These are phyloP conservation scores for Magnolia kwangsiensis DNA, from an alignment of 164 flowering plant species.

Conservation along the genomic window DNA sequence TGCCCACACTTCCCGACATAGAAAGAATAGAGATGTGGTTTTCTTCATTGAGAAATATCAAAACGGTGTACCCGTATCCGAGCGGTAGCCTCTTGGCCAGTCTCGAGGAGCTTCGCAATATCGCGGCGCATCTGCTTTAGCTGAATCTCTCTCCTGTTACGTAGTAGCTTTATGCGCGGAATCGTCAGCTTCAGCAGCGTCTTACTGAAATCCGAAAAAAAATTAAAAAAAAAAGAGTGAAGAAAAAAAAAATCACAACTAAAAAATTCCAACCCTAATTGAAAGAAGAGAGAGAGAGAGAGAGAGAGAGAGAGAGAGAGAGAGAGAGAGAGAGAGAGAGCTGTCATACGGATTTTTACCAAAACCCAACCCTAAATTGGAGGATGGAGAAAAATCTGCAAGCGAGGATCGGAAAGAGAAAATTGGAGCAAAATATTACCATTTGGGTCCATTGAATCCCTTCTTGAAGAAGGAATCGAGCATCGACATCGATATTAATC, in stretches of 20 bases:
- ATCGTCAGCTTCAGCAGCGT: conserved; percentile 83
- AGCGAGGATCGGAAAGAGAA: neutral
- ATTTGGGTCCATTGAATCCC: conserved; percentile 75
- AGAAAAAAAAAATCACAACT: neutral
- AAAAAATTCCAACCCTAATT: neutral
- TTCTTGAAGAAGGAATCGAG: conserved; percentile 81
- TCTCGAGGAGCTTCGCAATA: conserved; percentile 88
- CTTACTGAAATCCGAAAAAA: conserved; percentile 42
- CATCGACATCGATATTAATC: conserved; percentile 53
- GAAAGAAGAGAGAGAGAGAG: neutral
- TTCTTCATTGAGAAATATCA: neutral
- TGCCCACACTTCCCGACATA: neutral
- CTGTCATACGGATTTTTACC: neutral
- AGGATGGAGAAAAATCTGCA: neutral
- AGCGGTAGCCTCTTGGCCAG: conserved; percentile 97
- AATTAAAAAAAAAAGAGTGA: neutral
- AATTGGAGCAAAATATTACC: conserved; percentile 36
- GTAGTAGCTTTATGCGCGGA: conserved; percentile 81
- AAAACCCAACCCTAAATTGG: neutral
- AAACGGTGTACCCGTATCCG: conserved; percentile 62
- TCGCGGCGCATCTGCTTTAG: conserved; percentile 85
- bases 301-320: neutral
- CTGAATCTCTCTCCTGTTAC: conserved; percentile 87
- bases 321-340: neutral
- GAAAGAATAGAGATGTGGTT: neutral